Percentiles rank a stretch among this genome's conserved stretches.
These are phyloP conservation scores for Mycena chlorophos DNA, from an alignment of 768 basidiomycete species.

Conservation along the genomic window DNA sequence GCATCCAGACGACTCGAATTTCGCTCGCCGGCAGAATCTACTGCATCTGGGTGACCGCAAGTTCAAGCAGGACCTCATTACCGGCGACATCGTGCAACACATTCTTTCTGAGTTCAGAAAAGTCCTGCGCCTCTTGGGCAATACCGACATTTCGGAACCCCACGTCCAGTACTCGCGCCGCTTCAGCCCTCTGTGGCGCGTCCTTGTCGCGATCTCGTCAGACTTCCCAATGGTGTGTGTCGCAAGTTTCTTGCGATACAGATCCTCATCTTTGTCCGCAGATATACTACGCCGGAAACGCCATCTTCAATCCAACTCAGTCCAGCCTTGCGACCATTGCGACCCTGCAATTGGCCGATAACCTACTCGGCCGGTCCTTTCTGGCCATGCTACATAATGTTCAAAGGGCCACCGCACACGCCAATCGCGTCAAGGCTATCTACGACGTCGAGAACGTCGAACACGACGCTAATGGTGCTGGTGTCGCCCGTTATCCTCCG, in stretches of 20 bases:
- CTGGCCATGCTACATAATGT: not conserved
- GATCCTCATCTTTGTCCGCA: not conserved
- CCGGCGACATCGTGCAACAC: constrained; percentile 16
- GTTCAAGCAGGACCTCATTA: constrained; percentile 19
- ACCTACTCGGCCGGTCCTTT: constrained; percentile 11
- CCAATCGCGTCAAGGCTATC: not conserved
- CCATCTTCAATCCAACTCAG: constrained; percentile 8
- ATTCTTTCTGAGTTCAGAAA: constrained; percentile 18
- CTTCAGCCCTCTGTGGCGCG: not conserved
- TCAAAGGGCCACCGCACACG: not conserved
- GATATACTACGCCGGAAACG: constrained; percentile 18
- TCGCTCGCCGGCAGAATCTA: constrained; percentile 11
- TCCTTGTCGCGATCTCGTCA: constrained; percentile 1
- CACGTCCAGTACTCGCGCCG: constrained; percentile 2
- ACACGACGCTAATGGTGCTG: constrained; percentile 8
- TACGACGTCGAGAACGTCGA: constrained; percentile 16
- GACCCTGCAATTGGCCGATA: constrained; percentile 16
- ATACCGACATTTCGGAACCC: constrained; percentile 9
- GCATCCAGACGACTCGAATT: constrained; percentile 11
- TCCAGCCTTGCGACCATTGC: constrained; percentile 12
- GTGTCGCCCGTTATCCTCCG: constrained; percentile 13
- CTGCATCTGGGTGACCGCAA: constrained; percentile 12
- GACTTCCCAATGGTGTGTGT: constrained; percentile 18
- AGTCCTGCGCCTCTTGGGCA: constrained; percentile 10
- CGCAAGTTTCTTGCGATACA: not conserved